Evolutionary conservation across 1,139 yeast species (phyloP), one percentile per base, ranked within the genome.

Genomic region (Pichia sp.): DNA sequence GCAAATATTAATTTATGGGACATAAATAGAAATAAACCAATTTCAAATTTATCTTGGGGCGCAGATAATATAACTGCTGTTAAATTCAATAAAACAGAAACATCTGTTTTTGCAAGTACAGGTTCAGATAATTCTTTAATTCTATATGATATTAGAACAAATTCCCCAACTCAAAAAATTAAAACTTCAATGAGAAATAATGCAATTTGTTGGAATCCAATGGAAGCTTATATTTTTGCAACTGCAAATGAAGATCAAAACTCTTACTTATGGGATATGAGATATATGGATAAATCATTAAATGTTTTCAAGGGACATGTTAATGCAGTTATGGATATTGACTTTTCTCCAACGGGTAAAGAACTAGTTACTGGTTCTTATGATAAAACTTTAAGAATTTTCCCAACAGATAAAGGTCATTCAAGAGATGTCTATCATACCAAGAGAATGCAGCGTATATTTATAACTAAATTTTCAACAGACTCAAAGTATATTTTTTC

Each of bases 401-500:
- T 68, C 65, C 76, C 78, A 41, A 42, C 53, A 28, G 43, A 59
- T 42, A 86, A 83, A 49, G 98, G 98, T 22, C 97, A 89, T 61
- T 85, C 95, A 16, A 74, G 96, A 52, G 99, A 91, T 56, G 76
- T 93, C 36, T 91, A 93, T 62, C 98, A 91, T 58, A 93, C 98
- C 20, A 88, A 87, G 68, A 76, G 99, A 59, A 91, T 91, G 99
- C 99, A 91, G 66, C 81, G 91, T 48, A 83, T 91, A 9, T 87
- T 89, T 63, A 75, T 84, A 46, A 87, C 83, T 31, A 79, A 81
- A 50, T 93, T 72, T 62, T 77, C 95, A 8, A 86, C 87, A 74
- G 99, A 91, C 62, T 72, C 95, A 40, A 78, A 81, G 57, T 91
- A 88, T 62, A 77, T 93, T 31, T 66, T 89, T 43, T 78, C 88